Conservation (phyloP, 352 stramenopile genomes). For the Saprolegnia diclina region DNA sequence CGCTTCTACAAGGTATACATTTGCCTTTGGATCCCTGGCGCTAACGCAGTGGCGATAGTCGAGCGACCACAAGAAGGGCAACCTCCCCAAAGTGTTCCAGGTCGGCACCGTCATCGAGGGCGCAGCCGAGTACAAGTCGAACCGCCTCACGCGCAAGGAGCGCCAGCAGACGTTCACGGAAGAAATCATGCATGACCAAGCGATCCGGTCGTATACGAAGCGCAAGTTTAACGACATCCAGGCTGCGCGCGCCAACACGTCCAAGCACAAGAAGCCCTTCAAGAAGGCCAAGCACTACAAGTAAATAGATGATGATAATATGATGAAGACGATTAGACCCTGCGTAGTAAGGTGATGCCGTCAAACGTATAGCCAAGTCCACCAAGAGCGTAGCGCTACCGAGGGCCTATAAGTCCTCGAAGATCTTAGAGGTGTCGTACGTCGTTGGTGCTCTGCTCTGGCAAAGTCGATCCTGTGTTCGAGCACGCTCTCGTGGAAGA, state of each 20-base stretch:
- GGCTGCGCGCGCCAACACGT: constrained; percentile 36
- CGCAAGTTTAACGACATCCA: constrained; percentile 78
- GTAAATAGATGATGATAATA: constrained; percentile 4
- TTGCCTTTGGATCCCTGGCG: background rate
- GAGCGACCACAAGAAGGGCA: constrained; percentile 70
- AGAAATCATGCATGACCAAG: constrained; percentile 90
- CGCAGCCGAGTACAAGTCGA: constrained; percentile 83
- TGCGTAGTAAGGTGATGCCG: no score
- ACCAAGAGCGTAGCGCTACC: no score
- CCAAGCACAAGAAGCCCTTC: constrained; percentile 51
- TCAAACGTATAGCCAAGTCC: background rate
- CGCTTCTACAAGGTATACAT: constrained; percentile 91
- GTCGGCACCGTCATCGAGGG: constrained; percentile 91
- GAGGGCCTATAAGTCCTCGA: no score
- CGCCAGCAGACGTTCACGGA: constrained; percentile 90
- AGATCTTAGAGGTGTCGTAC: no score
- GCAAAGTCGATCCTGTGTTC: no score
- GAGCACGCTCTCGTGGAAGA: no score
- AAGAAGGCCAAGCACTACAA: constrained; percentile 29
- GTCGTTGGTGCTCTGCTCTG: no score
- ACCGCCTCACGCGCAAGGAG: constrained; percentile 89
- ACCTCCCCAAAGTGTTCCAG: constrained; percentile 86
- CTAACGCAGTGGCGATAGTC: constrained; percentile 29
- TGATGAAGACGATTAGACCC: background rate
- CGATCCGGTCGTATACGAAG: constrained; percentile 80